A percentile compares a stretch with the other conserved stretches of the same genome.
These are phyloP conservation scores for Alternaria incomplexa DNA, from an alignment of 2,329 filamentous ascomycete species.

Conservation along the genomic window DNA sequence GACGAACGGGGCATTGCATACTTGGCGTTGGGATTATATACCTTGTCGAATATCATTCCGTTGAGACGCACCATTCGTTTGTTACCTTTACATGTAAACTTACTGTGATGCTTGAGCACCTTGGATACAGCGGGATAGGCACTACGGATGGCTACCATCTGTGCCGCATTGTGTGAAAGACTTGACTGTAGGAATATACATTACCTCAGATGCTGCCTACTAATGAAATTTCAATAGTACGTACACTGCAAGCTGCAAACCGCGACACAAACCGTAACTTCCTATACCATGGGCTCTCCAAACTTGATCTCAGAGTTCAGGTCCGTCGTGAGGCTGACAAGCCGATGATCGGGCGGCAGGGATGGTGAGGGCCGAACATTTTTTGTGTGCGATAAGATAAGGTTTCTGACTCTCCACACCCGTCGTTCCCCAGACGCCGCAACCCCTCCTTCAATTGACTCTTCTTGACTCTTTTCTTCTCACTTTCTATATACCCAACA, in stretches of 20 bases:
- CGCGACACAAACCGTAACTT: neutral
- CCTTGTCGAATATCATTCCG: conserved; percentile 7
- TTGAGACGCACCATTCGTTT: neutral
- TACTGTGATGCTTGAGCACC: neutral
- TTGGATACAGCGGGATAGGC: accelerated
- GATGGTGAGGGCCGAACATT: conserved; percentile 18
- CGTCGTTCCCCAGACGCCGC: conserved; percentile 18
- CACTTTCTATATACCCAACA: conserved; percentile 10
- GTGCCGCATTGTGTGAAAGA: neutral
- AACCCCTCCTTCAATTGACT: conserved; percentile 14
- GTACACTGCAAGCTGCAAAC: neutral
- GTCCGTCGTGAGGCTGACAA: neutral
- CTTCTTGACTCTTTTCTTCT: neutral
- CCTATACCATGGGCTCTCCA: no score
- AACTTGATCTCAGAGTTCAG: no score
- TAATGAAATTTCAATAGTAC: accelerated
- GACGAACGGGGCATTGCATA: conserved; percentile 10
- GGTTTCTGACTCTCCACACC: conserved; percentile 14
- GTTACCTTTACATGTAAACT: neutral
- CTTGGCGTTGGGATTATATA: conserved; percentile 12
- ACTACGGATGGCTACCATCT: neutral
- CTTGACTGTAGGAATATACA: accelerated
- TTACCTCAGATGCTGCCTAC: neutral
- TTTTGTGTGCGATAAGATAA: conserved; percentile 27
- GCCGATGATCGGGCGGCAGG: conserved; percentile 30